Base-by-base conservation (phyloP, 352 stramenopile species). In the Phytophthora constricta region DNA sequence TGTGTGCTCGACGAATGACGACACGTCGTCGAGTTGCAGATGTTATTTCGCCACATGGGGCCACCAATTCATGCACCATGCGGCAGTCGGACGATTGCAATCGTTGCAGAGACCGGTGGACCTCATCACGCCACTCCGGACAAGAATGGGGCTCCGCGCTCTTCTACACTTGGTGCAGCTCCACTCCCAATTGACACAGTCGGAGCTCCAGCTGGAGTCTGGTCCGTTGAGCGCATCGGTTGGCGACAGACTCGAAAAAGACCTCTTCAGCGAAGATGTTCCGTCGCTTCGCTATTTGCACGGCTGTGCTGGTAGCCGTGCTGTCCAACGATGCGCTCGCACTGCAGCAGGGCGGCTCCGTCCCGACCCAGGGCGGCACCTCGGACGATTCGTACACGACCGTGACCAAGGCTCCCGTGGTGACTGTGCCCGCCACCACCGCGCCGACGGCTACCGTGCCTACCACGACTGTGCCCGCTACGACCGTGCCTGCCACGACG, bases 201-300 rank as follows among this genome's bases (percentile, higher is more conserved):
- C 1, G 31, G 31, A 13, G 31, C 31, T 37, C 31, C 31, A 37
- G 31, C 31, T 37, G 41, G 41, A 42, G 34, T 10, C 41, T 47
- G 31, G 28, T 17, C 31, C 48, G 27, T 19, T 8, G 13, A 51
- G 47, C 5, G 42, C 63, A 55, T 28, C 48, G 23, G 41, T 23
- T 51, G 48, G 23, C 60, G 41, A 34, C 70, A 78, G 57, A 78
- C 66, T 78, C 49, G 61, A 78, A 78, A 78, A 75, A 75, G 61
- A 78, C 65, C 47, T 28, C 51, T 48, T 72, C 65, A 66, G 61
- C 62, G 55, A 73, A 75, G 52, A 82, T 82, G 74, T 82, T 82
- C 63, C 62, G 62, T 37, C 74, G 74, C 47, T 37, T 79, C 25
- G 66, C 66, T 48, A 69, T 73, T 68, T 82, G 62, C 61, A 84